Percentiles rank a stretch among this genome's conserved stretches.
Conservation (phyloP, 2,329 filamentous ascomycete genomes). For the Ophiognomonia clavigignenti-juglandacearum region DNA sequence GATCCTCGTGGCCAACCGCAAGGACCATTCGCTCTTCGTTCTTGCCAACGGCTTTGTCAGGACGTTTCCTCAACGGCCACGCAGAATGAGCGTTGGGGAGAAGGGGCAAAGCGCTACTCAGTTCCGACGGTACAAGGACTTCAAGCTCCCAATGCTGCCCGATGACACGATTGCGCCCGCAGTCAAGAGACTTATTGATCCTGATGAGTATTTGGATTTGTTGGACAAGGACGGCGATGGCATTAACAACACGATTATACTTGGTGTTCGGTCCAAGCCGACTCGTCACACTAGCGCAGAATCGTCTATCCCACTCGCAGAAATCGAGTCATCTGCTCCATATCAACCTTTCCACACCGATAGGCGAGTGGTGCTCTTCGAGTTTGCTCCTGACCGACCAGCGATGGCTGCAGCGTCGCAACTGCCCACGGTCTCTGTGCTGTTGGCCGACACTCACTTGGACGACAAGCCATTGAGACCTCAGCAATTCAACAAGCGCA, state of each 20-base stretch:
- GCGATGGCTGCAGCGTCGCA: slow-evolving; percentile 17
- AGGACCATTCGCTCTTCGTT: slow-evolving; percentile 58
- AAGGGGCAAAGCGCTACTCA: slow-evolving; percentile 49
- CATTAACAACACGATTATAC: slow-evolving; percentile 50
- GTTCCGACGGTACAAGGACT: slow-evolving; percentile 58
- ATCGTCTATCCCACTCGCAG: slow-evolving; percentile 68
- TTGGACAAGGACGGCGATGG: slow-evolving; percentile 48
- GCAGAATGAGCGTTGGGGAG: slow-evolving; percentile 49
- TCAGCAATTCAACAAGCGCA: slow-evolving; percentile 18
- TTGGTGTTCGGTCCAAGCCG: slow-evolving; percentile 36
- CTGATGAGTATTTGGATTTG: slow-evolving; percentile 52
- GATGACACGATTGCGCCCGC: slow-evolving; percentile 54
- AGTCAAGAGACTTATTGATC: slow-evolving; percentile 51
- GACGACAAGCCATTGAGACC: slow-evolving; percentile 30
- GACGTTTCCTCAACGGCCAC: slow-evolving; percentile 56
- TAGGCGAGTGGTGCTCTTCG: slow-evolving; percentile 71
- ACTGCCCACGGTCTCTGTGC: slow-evolving; percentile 31
- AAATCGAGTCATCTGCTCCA: slow-evolving; percentile 92
- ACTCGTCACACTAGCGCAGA: slow-evolving; percentile 41
- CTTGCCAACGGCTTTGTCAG: slow-evolving; percentile 63
- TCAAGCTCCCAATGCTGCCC: slow-evolving; percentile 59
- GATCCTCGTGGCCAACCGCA: slow-evolving; percentile 59
- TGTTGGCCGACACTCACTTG: slow-evolving; percentile 36
- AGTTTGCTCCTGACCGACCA: slow-evolving; percentile 41
- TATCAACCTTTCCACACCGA: slow-evolving; percentile 97